Conservation (phyloP, 106 monocot genomes). For the Allium fistulosum region DNA sequence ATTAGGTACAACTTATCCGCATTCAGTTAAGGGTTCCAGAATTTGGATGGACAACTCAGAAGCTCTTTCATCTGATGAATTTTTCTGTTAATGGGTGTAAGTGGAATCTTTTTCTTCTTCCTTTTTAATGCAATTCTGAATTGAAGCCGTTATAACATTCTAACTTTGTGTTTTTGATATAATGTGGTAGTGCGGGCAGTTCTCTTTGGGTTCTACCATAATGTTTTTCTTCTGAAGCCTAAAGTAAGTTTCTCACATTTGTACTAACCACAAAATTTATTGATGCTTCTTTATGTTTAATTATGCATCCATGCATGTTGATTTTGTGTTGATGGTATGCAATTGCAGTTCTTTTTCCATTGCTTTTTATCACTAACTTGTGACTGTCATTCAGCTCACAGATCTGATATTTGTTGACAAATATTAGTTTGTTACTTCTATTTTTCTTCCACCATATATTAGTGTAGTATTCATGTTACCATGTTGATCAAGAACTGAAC, state of each 20-base stretch:
- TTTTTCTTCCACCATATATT: too few relatives aligned
- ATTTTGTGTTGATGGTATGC: too few relatives aligned
- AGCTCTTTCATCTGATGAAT: conserved; percentile 84
- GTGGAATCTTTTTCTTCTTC: not conserved
- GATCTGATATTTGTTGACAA: too few relatives aligned
- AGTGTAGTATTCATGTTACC: too few relatives aligned
- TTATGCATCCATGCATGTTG: too few relatives aligned
- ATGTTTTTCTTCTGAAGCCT: conserved; percentile 42
- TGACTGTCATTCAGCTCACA: too few relatives aligned
- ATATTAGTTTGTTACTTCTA: too few relatives aligned
- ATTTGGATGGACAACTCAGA: conserved; percentile 89
- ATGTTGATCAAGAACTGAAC: too few relatives aligned
- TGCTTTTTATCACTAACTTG: too few relatives aligned
- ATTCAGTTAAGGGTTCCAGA: conserved; percentile 80
- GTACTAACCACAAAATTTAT: not conserved
- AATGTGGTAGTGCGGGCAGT: conserved; percentile 55
- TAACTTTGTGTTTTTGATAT: not conserved
- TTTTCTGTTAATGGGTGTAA: conserved; percentile 76
- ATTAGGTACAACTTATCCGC: conserved; percentile 72
- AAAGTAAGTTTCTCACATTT: conserved; percentile 28
- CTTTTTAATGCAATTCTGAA: too few relatives aligned
- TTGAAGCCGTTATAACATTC: not conserved
- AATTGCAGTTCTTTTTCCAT: too few relatives aligned
- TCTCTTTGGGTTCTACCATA: conserved; percentile 56
- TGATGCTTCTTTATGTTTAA: too few relatives aligned